phyloP scores from a whole-genome alignment of 495 filamentous ascomycete species.

The Daldinia bambusicola region DNA sequence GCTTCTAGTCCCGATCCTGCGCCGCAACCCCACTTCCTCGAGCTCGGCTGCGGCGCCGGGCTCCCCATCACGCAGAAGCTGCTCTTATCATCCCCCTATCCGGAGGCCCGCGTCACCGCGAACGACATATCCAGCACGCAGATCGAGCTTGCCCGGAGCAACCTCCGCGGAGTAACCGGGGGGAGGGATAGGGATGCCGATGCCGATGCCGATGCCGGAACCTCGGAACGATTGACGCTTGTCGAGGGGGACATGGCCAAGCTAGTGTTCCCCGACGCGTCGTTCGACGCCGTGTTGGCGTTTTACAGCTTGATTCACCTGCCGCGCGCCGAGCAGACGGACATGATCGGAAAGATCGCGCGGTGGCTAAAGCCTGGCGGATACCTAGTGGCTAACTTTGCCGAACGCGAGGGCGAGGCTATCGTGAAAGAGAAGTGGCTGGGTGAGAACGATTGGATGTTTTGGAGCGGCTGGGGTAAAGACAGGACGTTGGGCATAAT shows the following conservation, averaged over 20 bases:
- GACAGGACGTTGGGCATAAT: not conserved
- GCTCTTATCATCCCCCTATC: not conserved
- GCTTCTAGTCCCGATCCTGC: no score
- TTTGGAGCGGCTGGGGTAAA: not conserved
- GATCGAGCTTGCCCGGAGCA: not conserved
- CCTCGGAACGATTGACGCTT: conserved; percentile 30
- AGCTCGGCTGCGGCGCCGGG: not conserved
- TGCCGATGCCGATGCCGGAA: not conserved
- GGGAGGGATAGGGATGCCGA: no score
- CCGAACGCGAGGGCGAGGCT: conserved; percentile 30
- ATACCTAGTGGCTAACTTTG: conserved; percentile 48
- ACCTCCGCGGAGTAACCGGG: not conserved
- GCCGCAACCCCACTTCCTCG: not conserved
- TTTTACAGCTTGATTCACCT: conserved; percentile 51
- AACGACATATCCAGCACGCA: conserved; percentile 1
- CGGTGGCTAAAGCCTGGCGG: conserved; percentile 44
- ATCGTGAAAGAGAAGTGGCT: conserved; percentile 26
- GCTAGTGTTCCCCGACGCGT: conserved; percentile 37
- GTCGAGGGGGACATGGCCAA: conserved; percentile 49
- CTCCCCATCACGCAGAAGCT: not conserved
- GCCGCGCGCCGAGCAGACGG: conserved; percentile 49
- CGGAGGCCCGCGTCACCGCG: not conserved
- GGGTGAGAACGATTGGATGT: not conserved
- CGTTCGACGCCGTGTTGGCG: conserved; percentile 46
- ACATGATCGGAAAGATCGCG: conserved; percentile 43